Conservation (phyloP, 2,329 filamentous ascomycete genomes). For the Aspergillus brunneoviolaceus region DNA sequence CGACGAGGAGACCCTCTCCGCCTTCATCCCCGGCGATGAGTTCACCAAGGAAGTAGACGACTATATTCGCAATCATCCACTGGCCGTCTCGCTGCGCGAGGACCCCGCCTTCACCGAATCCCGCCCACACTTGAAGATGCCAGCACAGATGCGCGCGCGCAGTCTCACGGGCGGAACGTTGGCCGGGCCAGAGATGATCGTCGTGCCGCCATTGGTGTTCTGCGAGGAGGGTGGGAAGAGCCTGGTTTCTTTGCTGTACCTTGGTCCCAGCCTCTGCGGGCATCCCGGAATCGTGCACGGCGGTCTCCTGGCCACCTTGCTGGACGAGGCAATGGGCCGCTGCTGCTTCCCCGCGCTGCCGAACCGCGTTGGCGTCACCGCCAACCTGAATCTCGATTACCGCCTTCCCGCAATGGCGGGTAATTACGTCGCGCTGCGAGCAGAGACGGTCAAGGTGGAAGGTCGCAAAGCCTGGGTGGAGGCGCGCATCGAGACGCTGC, state of each 20-base stretch:
- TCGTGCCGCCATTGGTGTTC: slow-evolving; percentile 79
- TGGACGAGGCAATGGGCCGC: slow-evolving; percentile 85
- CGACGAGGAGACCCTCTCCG: slow-evolving; percentile 70
- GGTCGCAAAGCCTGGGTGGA: slow-evolving; percentile 94
- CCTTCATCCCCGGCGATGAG: slow-evolving; percentile 62
- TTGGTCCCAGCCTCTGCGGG: slow-evolving; percentile 79
- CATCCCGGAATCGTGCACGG: slow-evolving; percentile 91
- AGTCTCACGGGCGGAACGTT: slow-evolving; percentile 83
- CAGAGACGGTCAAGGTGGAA: slow-evolving; percentile 79
- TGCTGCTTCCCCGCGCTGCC: slow-evolving; percentile 88
- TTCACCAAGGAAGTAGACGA: slow-evolving; percentile 62
- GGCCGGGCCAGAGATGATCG: slow-evolving; percentile 70
- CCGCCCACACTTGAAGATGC: slow-evolving; percentile 85
- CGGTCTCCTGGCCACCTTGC: slow-evolving; percentile 83
- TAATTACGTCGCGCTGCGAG: slow-evolving; percentile 73
- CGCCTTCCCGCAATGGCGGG: slow-evolving; percentile 74
- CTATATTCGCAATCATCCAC: slow-evolving; percentile 71
- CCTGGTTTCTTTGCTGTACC: slow-evolving; percentile 70
- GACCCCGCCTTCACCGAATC: slow-evolving; percentile 70
- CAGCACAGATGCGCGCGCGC: slow-evolving; percentile 64
- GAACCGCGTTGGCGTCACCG: slow-evolving; percentile 77
- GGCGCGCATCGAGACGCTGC: slow-evolving; percentile 78
- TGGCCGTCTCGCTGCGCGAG: slow-evolving; percentile 67
- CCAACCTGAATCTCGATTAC: slow-evolving; percentile 80
- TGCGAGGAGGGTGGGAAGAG: slow-evolving; percentile 67